phyloP scores from a whole-genome alignment of 345 rosid species.

The Citrus reticulata region DNA sequence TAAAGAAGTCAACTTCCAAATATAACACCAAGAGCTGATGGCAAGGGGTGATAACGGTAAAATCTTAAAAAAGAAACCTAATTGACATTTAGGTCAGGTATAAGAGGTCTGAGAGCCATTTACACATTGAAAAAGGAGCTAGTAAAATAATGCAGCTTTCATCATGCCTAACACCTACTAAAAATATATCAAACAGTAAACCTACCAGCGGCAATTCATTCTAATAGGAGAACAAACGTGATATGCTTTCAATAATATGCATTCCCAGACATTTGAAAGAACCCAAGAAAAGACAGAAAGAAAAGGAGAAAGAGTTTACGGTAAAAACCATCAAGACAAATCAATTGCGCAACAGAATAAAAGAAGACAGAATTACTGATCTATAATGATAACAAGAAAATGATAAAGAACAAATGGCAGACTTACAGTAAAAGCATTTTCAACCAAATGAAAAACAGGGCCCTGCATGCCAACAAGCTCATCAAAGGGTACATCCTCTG shows the following conservation, averaged over 20 bases:
- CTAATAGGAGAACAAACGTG: background rate
- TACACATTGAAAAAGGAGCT: background rate
- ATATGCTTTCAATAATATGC: background rate
- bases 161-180: background rate
- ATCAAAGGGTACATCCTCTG: slow-evolving; percentile 99
- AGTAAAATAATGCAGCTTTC: background rate
- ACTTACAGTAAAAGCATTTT: slow-evolving; percentile 98
- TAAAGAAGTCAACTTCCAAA: background rate
- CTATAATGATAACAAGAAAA: background rate
- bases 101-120: background rate
- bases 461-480: slow-evolving; percentile 99
- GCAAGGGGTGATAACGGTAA: background rate
- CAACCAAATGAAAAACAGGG: slow-evolving; percentile 98
- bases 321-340: background rate
- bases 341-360: background rate
- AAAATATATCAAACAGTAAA: background rate
- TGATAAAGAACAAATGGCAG: slow-evolving; percentile 1
- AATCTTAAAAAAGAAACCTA: background rate
- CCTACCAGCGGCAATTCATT: background rate
- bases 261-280: background rate
- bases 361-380: background rate
- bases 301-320: background rate
- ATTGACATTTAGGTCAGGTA: background rate
- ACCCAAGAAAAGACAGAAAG: background rate
- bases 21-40: background rate